phyloP scores from a whole-genome alignment of 148 eudicot genomes.

The Rhododendron simsii region DNA sequence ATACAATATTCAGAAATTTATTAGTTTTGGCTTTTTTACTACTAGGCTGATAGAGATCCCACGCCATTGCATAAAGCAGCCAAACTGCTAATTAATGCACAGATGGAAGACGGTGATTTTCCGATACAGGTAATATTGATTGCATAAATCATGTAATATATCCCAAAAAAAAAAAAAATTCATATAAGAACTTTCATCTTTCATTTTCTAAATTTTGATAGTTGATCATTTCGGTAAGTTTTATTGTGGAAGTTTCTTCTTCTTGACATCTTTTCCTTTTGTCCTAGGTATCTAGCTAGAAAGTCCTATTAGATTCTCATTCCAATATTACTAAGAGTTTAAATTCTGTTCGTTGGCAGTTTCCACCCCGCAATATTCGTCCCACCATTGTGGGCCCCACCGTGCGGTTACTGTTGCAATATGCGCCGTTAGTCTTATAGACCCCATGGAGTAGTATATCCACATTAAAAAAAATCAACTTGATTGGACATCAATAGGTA shows the following conservation, averaged over 20 bases:
- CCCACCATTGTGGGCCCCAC: no score
- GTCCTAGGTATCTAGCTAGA: not conserved
- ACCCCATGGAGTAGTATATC: no score
- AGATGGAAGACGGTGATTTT: not conserved
- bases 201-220: not conserved
- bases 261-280: not conserved
- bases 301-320: conserved; percentile 27
- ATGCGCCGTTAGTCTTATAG: no score
- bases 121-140: not conserved
- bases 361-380: no score
- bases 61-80: not conserved
- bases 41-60: not conserved
- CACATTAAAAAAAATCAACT: no score
- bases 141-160: not conserved
- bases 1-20: no score
- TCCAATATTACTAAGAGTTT: not conserved
- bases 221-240: not conserved
- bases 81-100: not conserved
- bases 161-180: no score
- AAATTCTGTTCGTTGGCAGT: no score
- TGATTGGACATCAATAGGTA: no score
- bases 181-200: no score
- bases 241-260: conserved; percentile 25
- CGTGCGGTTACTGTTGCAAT: no score
- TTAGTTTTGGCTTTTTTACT: not conserved